phyloP scores from a whole-genome alignment of 129 eudicot genomes.

The Chrysanthemum makinoi region DNA sequence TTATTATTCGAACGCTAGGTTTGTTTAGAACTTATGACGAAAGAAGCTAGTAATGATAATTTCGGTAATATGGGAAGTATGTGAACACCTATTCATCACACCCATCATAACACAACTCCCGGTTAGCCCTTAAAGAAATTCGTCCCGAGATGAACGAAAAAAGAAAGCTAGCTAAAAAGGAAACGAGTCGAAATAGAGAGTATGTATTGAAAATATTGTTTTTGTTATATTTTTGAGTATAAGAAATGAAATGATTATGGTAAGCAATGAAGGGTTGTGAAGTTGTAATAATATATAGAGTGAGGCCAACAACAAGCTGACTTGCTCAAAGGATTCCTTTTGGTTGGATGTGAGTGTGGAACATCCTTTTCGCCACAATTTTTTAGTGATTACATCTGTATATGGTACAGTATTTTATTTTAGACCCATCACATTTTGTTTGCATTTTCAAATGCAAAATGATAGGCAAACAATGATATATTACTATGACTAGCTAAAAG shows the following conservation, averaged over 20 bases:
- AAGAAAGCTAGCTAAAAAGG: neutral
- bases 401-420: neutral
- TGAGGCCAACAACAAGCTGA: conserved; percentile 17
- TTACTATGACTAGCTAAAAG: too few species aligned
- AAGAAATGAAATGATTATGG: conserved; percentile 13
- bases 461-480: too few species aligned
- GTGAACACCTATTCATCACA: conserved; percentile 64
- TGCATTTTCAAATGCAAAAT: too few species aligned
- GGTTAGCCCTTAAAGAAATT: neutral
- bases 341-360: conserved; percentile 24
- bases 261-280: conserved; percentile 19
- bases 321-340: conserved; percentile 23
- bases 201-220: neutral
- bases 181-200: conserved; percentile 5
- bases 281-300: conserved; percentile 30
- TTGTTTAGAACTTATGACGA: conserved; percentile 54
- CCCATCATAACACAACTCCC: conserved; percentile 48
- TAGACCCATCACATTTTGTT: too few species aligned
- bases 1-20: neutral
- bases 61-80: conserved; percentile 88
- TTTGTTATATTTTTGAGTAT: neutral
- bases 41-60: conserved; percentile 91
- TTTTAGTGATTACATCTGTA: neutral
- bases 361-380: neutral
- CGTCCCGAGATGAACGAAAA: conserved; percentile 5